phyloP scores from a whole-genome alignment of 495 filamentous ascomycete species.

The Talaromyces proteolyticus region DNA sequence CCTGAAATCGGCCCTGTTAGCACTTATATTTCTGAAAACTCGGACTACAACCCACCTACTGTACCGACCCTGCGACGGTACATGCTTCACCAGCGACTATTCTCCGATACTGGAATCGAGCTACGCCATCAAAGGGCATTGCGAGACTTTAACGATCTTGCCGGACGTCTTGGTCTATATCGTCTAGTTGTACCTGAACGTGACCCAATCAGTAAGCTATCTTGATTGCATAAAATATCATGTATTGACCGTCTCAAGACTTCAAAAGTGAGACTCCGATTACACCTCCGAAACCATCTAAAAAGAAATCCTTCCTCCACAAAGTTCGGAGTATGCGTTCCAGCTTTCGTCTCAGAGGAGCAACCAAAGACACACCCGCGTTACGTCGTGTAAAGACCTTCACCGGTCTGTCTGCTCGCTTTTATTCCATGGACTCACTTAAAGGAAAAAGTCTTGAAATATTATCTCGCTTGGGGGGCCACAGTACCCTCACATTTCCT shows the following conservation, averaged over 20 bases:
- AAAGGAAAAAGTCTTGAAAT: constrained; percentile 57
- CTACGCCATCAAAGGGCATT: background rate
- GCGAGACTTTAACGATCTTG: background rate
- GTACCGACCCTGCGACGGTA: constrained; percentile 1
- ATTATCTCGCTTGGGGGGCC: constrained; percentile 67
- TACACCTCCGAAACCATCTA: background rate
- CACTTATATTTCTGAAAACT: background rate
- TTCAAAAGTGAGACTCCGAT: constrained; percentile 5
- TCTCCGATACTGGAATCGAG: constrained; percentile 2
- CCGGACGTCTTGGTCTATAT: background rate
- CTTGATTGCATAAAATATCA: background rate
- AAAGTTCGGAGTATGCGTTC: constrained; percentile 31
- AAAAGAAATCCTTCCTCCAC: constrained; percentile 17
- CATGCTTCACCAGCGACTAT: background rate
- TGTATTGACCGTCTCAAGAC: background rate
- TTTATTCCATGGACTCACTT: constrained; percentile 47
- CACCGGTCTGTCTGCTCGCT: constrained; percentile 18
- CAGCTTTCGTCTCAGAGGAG: constrained; percentile 20
- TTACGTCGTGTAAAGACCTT: constrained; percentile 41
- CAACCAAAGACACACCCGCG: constrained; percentile 36
- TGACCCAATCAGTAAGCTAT: constrained; percentile 5
- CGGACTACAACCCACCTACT: constrained; percentile 2
- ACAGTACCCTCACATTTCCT: constrained; percentile 62
- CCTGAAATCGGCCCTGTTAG: background rate
- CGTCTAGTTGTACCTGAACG: background rate